Conservation (phyloP, 176 grass and related monocot species). For the Triticum turgidum region DNA sequence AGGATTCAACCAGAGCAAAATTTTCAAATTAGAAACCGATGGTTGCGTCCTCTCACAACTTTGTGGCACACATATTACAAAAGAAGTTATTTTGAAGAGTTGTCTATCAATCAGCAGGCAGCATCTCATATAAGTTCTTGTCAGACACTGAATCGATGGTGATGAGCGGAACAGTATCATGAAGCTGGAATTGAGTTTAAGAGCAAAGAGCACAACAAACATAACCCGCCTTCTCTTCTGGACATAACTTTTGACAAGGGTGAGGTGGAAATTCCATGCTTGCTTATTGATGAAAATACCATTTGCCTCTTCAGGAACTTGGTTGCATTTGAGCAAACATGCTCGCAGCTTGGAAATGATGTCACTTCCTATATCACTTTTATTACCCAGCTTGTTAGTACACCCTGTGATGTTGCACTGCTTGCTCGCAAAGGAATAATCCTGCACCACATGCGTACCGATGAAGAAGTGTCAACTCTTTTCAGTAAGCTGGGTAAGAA, state of each 20-base stretch:
- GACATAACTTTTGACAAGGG: conserved; percentile 26
- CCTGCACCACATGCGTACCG: neutral
- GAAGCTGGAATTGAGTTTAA: conserved; percentile 33
- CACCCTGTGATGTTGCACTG: conserved; percentile 16
- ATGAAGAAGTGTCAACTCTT: conserved; percentile 24
- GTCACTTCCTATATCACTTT: conserved; percentile 30
- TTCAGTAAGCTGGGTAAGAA: conserved; percentile 16
- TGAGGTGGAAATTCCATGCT: conserved; percentile 20
- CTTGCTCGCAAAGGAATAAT: conserved; percentile 17
- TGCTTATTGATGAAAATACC: conserved; percentile 23
- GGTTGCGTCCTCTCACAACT: neutral
- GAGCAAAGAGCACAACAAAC: neutral
- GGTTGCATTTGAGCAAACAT: conserved; percentile 23
- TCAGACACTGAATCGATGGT: neutral
- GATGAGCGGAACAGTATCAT: conserved; percentile 7
- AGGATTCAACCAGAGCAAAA: neutral
- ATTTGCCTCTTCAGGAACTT: conserved; percentile 25
- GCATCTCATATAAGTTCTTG: neutral
- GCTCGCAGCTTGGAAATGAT: conserved; percentile 26
- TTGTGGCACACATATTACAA: neutral
- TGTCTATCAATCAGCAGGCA: neutral
- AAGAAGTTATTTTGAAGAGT: neutral
- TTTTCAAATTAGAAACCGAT: neutral
- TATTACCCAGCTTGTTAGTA: conserved; percentile 25
- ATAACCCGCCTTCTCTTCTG: conserved; percentile 20